These are phyloP conservation scores for Globisporangium iwayamae DNA, from an alignment of 352 stramenopile species.

Conservation along the genomic window DNA sequence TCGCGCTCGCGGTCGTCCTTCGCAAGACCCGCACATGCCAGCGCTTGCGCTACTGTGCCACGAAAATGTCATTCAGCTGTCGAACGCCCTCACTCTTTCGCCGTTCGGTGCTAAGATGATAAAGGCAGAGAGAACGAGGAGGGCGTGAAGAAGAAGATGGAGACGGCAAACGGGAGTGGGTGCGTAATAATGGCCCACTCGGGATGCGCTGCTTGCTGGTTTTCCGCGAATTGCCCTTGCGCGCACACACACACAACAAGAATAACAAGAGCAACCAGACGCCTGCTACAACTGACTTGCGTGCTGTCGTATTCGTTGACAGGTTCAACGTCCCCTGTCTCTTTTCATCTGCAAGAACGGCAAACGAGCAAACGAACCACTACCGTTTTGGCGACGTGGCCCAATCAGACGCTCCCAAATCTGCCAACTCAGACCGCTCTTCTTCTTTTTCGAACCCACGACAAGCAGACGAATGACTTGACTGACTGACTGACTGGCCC, in stretches of 20 bases:
- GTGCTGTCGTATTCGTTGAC: slow-evolving; percentile 3
- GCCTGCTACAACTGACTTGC: background rate
- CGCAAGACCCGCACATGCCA: background rate
- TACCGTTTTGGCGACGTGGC: slow-evolving; percentile 2
- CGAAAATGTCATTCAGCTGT: too few species aligned
- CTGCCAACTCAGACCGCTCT: slow-evolving; percentile 1
- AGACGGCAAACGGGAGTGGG: too few species aligned
- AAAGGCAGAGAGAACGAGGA: background rate
- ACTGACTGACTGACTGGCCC: background rate
- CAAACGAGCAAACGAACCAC: background rate
- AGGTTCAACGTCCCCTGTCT: slow-evolving; percentile 9
- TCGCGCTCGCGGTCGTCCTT: background rate
- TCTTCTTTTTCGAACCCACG: background rate
- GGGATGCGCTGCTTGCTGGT: background rate
- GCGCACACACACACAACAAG: background rate
- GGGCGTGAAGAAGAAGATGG: background rate
- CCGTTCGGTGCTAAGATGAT: background rate
- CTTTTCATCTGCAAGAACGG: background rate
- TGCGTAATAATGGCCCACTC: background rate
- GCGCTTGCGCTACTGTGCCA: background rate
- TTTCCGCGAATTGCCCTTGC: background rate
- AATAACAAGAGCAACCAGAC: background rate
- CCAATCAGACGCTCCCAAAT: background rate
- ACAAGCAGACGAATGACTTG: slow-evolving; percentile 1
- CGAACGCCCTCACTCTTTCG: background rate